These are phyloP conservation scores for Globisporangium splendens DNA, from an alignment of 352 stramenopile species.

Conservation along the genomic window DNA sequence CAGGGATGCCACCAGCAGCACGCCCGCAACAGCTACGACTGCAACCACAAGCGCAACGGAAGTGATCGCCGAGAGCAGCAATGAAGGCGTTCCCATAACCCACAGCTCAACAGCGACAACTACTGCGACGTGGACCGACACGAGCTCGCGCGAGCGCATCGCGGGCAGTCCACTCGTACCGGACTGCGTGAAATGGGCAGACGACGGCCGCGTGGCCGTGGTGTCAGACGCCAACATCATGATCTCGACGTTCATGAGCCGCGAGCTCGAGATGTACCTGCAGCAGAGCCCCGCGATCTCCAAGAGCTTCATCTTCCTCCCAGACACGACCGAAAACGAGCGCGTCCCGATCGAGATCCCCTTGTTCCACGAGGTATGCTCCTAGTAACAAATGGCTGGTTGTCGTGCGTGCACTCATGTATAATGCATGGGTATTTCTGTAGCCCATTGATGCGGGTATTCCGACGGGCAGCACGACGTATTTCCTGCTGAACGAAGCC, in stretches of 20 bases:
- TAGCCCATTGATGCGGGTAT: slow-evolving; percentile 24
- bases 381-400: background rate
- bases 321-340: slow-evolving; percentile 33
- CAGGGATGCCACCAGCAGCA: too few relatives aligned
- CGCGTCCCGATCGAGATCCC: slow-evolving; percentile 50
- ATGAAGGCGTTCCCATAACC: too few relatives aligned
- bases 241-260: slow-evolving; percentile 74
- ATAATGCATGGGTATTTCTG: background rate
- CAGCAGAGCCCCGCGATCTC: slow-evolving; percentile 70
- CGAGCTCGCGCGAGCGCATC: slow-evolving; percentile 65
- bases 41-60: too few relatives aligned
- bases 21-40: too few relatives aligned
- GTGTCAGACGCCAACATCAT: slow-evolving; percentile 74
- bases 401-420: background rate
- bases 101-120: too few relatives aligned
- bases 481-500: slow-evolving; percentile 62
- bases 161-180: slow-evolving; percentile 65
- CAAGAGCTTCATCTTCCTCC: slow-evolving; percentile 81
- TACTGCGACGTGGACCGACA: slow-evolving; percentile 20
- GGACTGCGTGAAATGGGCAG: slow-evolving; percentile 60
- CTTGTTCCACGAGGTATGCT: slow-evolving; percentile 32
- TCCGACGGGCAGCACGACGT: slow-evolving; percentile 35
- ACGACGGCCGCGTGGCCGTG: slow-evolving; percentile 69
- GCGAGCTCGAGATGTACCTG: slow-evolving; percentile 80
- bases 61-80: too few relatives aligned